Conservation (phyloP, 1,139 yeast species). For the Yamadazyma spencermartinsiae region DNA sequence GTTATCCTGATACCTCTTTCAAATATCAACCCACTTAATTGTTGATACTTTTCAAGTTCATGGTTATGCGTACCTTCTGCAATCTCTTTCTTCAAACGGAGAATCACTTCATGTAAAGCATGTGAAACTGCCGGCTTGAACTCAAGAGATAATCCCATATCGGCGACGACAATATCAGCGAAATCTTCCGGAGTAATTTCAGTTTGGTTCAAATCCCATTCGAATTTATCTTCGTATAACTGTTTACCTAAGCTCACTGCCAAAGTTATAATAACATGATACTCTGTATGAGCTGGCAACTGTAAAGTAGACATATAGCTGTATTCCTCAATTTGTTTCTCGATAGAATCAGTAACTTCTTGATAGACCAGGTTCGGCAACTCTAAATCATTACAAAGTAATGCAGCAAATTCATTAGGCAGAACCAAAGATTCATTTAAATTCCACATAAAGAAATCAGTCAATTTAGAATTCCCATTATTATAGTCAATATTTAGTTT, state of each 20-base stretch:
- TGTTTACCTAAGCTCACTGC: conserved; percentile 83
- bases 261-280: conserved; percentile 77
- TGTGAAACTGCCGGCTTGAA: conserved; percentile 90
- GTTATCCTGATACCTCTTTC: conserved; percentile 47
- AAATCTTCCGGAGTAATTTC: conserved; percentile 78
- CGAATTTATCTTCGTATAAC: conserved; percentile 88
- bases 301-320: conserved; percentile 56
- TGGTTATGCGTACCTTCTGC: conserved; percentile 69
- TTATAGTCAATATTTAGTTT: conserved; percentile 73
- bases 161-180: conserved; percentile 79
- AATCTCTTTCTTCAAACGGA: conserved; percentile 78
- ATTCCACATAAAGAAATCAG: conserved; percentile 91
- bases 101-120: conserved; percentile 76
- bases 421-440: conserved; percentile 73
- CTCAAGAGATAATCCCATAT: conserved; percentile 81
- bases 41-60: conserved; percentile 47
- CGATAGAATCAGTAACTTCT: conserved; percentile 69
- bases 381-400: conserved; percentile 81
- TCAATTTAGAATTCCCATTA: conserved; percentile 56
- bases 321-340: conserved; percentile 78
- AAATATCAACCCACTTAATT: conserved; percentile 43
- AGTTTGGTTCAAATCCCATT: conserved; percentile 82
- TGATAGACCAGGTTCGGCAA: conserved; percentile 64
- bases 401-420: conserved; percentile 80
- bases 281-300: conserved; percentile 62